Evolutionary conservation across 1,284 basidiomycete species (phyloP).

Genomic region (Cutaneotrichosporon dermatis): DNA sequence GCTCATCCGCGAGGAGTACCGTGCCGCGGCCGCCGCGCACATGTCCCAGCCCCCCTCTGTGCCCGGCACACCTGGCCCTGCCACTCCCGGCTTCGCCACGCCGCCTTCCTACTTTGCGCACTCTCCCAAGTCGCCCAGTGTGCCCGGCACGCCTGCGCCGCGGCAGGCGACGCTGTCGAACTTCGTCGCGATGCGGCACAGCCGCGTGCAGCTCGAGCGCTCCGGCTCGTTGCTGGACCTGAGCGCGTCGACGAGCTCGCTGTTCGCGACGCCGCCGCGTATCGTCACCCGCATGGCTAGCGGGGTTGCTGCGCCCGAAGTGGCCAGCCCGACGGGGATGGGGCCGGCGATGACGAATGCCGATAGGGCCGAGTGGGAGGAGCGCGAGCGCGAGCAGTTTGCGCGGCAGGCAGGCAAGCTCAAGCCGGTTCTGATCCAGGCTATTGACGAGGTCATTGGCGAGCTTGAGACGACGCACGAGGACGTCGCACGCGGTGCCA

Average conservation of each 20-base stretch:
- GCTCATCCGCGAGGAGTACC: slow-evolving; percentile 89
- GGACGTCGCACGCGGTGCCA: slow-evolving; percentile 88
- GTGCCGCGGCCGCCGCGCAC: slow-evolving; percentile 48
- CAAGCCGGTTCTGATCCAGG: slow-evolving; percentile 66
- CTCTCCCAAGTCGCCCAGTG: background rate
- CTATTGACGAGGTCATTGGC: slow-evolving; percentile 87
- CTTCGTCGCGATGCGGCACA: slow-evolving; percentile 49
- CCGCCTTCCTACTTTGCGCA: slow-evolving; percentile 37
- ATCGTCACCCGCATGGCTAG: background rate
- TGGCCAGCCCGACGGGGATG: slow-evolving; percentile 1
- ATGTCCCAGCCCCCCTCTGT: slow-evolving; percentile 34
- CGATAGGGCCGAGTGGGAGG: slow-evolving; percentile 10
- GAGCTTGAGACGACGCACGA: slow-evolving; percentile 95
- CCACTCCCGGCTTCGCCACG: slow-evolving; percentile 40
- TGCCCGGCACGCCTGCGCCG: slow-evolving; percentile 14
- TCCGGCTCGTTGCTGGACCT: slow-evolving; percentile 25
- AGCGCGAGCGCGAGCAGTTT: slow-evolving; percentile 37
- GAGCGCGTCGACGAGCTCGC: slow-evolving; percentile 25
- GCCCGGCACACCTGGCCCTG: slow-evolving; percentile 42
- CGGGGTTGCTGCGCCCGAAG: background rate
- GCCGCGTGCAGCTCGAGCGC: slow-evolving; percentile 44
- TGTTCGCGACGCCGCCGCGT: slow-evolving; percentile 33
- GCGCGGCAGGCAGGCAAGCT: slow-evolving; percentile 46
- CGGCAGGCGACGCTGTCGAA: slow-evolving; percentile 39
- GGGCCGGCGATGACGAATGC: background rate